These are phyloP conservation scores for Platanthera zijinensis DNA, from an alignment of 106 monocot genomes.

Conservation along the genomic window DNA sequence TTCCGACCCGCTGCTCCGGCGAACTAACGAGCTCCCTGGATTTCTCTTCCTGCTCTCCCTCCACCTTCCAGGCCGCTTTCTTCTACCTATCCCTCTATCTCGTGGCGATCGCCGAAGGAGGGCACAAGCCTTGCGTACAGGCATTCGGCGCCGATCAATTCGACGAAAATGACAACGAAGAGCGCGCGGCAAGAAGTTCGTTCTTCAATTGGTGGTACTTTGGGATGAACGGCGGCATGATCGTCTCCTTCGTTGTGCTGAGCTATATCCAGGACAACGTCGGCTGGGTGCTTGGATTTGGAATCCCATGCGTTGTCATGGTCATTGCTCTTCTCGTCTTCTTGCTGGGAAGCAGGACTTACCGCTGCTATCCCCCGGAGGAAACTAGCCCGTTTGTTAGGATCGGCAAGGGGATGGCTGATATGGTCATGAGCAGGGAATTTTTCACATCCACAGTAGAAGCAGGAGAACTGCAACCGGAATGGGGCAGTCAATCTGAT, in stretches of 20 bases:
- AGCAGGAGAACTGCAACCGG: neutral
- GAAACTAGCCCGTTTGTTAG: conserved; percentile 15
- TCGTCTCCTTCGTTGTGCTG: conserved; percentile 2
- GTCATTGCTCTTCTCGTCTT: conserved; percentile 25
- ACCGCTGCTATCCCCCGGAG: conserved; percentile 21
- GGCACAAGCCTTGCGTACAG: conserved; percentile 45
- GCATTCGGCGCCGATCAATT: conserved; percentile 78
- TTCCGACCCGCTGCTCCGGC: neutral
- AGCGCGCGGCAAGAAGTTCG: conserved; percentile 32
- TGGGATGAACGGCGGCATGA: conserved; percentile 14
- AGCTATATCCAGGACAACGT: conserved; percentile 49
- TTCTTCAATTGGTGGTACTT: conserved; percentile 85
- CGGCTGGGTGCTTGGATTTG: conserved; percentile 62
- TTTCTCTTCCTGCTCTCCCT: conserved; percentile 8
- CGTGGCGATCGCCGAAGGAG: conserved; percentile 50
- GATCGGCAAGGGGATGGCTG: conserved; percentile 5
- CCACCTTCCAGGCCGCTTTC: conserved; percentile 9
- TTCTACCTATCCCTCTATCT: conserved; percentile 54
- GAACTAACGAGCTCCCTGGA: neutral
- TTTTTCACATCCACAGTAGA: neutral
- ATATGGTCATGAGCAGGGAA: neutral
- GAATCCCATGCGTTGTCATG: conserved; percentile 40
- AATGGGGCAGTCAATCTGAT: neutral
- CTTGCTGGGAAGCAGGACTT: conserved; percentile 33
- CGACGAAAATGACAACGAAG: conserved; percentile 33